These are phyloP conservation scores for Gnomoniopsis sp. DNA, from an alignment of 2,329 filamentous ascomycete genomes.

Conservation along the genomic window DNA sequence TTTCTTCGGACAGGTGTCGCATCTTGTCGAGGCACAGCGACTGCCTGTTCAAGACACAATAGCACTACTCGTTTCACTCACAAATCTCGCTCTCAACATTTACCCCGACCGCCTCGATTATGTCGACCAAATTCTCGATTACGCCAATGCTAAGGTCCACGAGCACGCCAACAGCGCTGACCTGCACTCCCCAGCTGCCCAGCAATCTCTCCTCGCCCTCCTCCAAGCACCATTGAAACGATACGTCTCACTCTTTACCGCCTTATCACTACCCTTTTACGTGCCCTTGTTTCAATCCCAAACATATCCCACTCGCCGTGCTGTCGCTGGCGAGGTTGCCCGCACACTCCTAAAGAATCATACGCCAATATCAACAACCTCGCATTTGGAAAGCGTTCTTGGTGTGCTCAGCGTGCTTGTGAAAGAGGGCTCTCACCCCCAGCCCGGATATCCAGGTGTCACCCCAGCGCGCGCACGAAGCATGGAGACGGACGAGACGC, in stretches of 20 bases:
- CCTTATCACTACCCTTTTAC: slow-evolving; percentile 86
- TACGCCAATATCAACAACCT: slow-evolving; percentile 71
- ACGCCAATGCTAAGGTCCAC: slow-evolving; percentile 79
- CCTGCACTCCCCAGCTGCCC: slow-evolving; percentile 80
- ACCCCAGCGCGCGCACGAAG: slow-evolving; percentile 69
- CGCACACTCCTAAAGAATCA: slow-evolving; percentile 78
- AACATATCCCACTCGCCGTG: slow-evolving; percentile 85
- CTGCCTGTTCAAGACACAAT: slow-evolving; percentile 94
- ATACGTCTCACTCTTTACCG: slow-evolving; percentile 95
- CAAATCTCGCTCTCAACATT: slow-evolving; percentile 91
- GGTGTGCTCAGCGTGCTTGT: slow-evolving; percentile 88
- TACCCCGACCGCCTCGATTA: slow-evolving; percentile 92
- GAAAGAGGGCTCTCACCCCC: slow-evolving; percentile 82
- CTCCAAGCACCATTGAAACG: slow-evolving; percentile 87
- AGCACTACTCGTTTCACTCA: slow-evolving; percentile 86
- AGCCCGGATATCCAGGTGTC: slow-evolving; percentile 79
- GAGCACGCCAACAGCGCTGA: slow-evolving; percentile 95
- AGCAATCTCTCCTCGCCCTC: slow-evolving; percentile 84
- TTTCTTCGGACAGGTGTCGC: slow-evolving; percentile 94
- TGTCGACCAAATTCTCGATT: slow-evolving; percentile 88
- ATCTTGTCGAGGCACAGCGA: slow-evolving; percentile 85
- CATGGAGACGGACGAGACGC: slow-evolving; percentile 89
- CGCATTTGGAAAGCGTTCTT: slow-evolving; percentile 83
- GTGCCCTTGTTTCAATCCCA: slow-evolving; percentile 87
- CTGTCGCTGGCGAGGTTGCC: slow-evolving; percentile 85